These are phyloP conservation scores for Dioscorea dumetorum DNA, from an alignment of 106 monocot genomes.

Conservation along the genomic window DNA sequence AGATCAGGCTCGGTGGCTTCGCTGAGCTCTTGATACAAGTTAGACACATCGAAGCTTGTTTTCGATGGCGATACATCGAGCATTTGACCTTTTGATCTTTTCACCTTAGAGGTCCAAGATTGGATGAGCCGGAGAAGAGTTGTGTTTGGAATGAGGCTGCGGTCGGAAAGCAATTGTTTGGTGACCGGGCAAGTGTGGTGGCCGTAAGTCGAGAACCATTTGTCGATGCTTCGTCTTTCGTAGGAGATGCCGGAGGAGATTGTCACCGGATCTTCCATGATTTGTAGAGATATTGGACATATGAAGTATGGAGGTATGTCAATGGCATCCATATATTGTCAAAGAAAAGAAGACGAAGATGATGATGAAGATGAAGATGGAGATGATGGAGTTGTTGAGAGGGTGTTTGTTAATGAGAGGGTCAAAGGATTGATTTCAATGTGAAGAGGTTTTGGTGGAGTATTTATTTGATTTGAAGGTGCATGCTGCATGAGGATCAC, in stretches of 20 bases:
- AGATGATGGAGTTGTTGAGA: neutral
- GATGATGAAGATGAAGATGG: neutral
- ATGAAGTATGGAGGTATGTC: constrained; percentile 18
- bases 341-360: neutral
- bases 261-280: constrained; percentile 27
- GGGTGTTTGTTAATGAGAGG: neutral
- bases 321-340: neutral
- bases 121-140: constrained; percentile 45
- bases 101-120: constrained; percentile 9
- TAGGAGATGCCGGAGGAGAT: constrained; percentile 25
- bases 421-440: constrained; percentile 1
- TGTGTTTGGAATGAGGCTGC: constrained; percentile 29
- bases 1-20: neutral
- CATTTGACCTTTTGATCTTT: too few species aligned
- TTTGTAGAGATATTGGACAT: constrained; percentile 22
- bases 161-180: constrained; percentile 24
- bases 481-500: too few species aligned
- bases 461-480: too few species aligned
- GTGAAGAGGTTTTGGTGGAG: too few species aligned
- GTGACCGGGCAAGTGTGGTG: constrained; percentile 39
- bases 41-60: neutral
- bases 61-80: neutral
- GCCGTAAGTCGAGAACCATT: constrained; percentile 27
- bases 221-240: constrained; percentile 23
- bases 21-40: constrained; percentile 2